Percentiles rank a stretch among this genome's conserved stretches.
Evolutionary conservation across 164 flowering plant genomes (phyloP).

Genomic region (Dillenia turbinata): DNA sequence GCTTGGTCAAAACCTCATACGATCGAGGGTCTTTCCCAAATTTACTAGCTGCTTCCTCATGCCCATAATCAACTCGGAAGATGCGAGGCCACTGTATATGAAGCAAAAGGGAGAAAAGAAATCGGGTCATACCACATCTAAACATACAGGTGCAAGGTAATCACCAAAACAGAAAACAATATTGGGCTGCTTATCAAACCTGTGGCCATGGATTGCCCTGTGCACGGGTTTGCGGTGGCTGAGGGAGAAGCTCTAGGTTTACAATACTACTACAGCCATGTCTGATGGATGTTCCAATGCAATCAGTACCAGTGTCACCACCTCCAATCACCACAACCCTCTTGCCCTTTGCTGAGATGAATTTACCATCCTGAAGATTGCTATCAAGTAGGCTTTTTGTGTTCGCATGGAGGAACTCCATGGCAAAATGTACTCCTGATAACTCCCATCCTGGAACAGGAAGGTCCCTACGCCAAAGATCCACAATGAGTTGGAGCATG

Average conservation of each 20-base stretch:
- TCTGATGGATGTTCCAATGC: constrained; percentile 92
- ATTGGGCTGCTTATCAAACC: constrained; percentile 29
- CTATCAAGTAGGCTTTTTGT: constrained; percentile 97
- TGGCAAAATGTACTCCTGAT: constrained; percentile 87
- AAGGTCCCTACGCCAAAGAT: constrained; percentile 65
- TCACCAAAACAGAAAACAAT: not conserved
- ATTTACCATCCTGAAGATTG: constrained; percentile 77
- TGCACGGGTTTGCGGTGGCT: constrained; percentile 81
- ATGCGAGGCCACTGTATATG: constrained; percentile 88
- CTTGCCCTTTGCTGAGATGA: constrained; percentile 94
- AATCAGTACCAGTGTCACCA: constrained; percentile 99
- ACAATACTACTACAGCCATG: constrained; percentile 81
- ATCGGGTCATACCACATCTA: not conserved
- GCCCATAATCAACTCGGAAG: constrained; percentile 98
- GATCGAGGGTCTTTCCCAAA: constrained; percentile 94
- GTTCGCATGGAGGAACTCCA: constrained; percentile 97
- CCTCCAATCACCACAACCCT: constrained; percentile 98
- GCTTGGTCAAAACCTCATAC: constrained; percentile 88
- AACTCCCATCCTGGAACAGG: constrained; percentile 91
- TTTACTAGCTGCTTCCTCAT: constrained; percentile 89
- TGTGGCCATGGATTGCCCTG: constrained; percentile 99
- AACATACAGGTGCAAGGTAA: not conserved
- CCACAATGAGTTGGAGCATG: not conserved
- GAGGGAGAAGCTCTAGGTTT: constrained; percentile 89
- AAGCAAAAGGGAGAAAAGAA: not conserved